Percentiles rank a stretch among this genome's conserved stretches.
Evolutionary conservation across 306 rosid species (phyloP).

Genomic region (Malus asiatica): DNA sequence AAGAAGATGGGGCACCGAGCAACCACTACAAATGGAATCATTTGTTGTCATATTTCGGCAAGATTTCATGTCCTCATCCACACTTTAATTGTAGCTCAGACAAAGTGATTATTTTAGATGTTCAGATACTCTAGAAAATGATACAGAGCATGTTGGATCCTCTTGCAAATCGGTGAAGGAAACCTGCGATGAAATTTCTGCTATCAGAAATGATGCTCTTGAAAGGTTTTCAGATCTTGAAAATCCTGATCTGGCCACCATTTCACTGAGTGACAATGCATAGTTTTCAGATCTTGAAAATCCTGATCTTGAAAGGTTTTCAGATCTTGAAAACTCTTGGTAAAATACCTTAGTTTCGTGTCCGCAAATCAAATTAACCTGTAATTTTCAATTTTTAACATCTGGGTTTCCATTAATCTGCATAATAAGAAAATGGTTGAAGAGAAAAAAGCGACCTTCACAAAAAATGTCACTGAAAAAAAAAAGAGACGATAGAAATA

Average conservation of each 20-base stretch:
- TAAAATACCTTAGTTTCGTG: too few relatives aligned
- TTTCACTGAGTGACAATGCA: conserved; percentile 8
- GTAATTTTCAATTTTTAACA: too few relatives aligned
- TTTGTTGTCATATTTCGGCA: background rate
- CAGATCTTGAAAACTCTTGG: too few relatives aligned
- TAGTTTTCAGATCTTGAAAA: too few relatives aligned
- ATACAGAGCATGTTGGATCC: conserved; percentile 22
- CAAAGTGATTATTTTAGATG: background rate
- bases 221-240: conserved; percentile 22
- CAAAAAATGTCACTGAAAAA: too few relatives aligned
- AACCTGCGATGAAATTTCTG: conserved; percentile 18
- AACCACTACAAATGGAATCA: too few relatives aligned
- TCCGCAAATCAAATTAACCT: too few relatives aligned
- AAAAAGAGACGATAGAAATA: background rate
- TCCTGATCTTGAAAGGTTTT: too few relatives aligned
- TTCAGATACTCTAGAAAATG: conserved; percentile 23
- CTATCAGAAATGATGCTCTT: conserved; percentile 15
- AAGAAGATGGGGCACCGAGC: too few relatives aligned
- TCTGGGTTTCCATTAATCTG: too few relatives aligned
- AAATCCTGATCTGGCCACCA: background rate
- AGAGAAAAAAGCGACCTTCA: too few relatives aligned
- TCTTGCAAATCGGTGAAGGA: conserved; percentile 22
- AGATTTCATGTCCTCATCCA: background rate
- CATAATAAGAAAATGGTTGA: too few relatives aligned
- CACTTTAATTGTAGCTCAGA: background rate